Percentiles rank a stretch among this genome's conserved stretches.
These are phyloP conservation scores for Sparassis latifolia DNA, from an alignment of 1,284 basidiomycete genomes.

Conservation along the genomic window DNA sequence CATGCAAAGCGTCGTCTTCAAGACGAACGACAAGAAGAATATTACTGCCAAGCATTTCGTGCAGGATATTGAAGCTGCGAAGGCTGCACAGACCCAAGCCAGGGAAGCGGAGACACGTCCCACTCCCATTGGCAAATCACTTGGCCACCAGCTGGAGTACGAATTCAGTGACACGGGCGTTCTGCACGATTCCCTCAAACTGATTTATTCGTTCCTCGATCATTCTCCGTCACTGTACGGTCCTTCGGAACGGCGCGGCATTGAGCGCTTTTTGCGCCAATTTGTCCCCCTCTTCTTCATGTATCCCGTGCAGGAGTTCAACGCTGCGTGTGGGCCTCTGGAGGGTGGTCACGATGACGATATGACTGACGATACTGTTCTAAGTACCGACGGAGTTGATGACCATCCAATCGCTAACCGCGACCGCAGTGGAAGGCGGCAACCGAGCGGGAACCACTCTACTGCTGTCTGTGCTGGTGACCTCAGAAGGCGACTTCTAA, in stretches of 20 bases:
- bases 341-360: constrained; percentile 34
- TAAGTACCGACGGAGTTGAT: constrained; percentile 31
- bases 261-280: constrained; percentile 81
- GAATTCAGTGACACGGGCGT: constrained; percentile 76
- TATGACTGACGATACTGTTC: constrained; percentile 30
- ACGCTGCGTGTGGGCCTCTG: constrained; percentile 60
- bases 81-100: constrained; percentile 60
- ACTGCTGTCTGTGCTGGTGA: constrained; percentile 59
- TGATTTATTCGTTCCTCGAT: constrained; percentile 88
- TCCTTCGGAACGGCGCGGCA: constrained; percentile 70
- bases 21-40: constrained; percentile 93
- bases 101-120: constrained; percentile 34
- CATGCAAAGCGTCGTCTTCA: constrained; percentile 94
- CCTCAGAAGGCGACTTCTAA: constrained; percentile 72
- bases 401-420: constrained; percentile 9
- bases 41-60: constrained; percentile 90
- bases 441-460: constrained; percentile 33
- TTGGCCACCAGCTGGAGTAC: constrained; percentile 75
- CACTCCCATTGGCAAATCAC: constrained; percentile 29
- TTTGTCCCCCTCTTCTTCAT: constrained; percentile 85
- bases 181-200: constrained; percentile 83
- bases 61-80: constrained; percentile 79
- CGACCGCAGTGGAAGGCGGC: constrained; percentile 37
- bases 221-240: constrained; percentile 75
- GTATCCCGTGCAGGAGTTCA: constrained; percentile 73